Evolutionary conservation across 148 eudicot genomes (phyloP).

Genomic region (Cornus florida): DNA sequence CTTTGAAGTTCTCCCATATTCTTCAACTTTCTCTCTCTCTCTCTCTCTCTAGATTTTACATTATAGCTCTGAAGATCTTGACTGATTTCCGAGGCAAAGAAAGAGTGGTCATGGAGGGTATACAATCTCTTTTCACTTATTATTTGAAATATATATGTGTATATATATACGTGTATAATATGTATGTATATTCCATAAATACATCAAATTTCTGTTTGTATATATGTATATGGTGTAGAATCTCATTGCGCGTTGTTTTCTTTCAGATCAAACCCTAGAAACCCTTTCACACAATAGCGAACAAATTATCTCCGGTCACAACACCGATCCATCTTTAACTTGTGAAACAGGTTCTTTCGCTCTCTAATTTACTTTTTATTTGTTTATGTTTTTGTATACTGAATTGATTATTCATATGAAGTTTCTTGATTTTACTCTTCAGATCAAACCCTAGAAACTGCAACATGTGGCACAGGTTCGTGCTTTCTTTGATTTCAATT

Average conservation of each 20-base stretch:
- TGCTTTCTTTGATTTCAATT: background rate
- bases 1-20: slow-evolving; percentile 7
- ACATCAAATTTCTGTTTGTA: too few species aligned
- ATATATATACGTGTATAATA: background rate
- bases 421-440: background rate
- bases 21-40: slow-evolving; percentile 15
- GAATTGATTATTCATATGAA: background rate
- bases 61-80: slow-evolving; percentile 14
- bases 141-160: background rate
- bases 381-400: background rate
- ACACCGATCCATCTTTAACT: background rate
- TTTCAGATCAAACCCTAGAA: slow-evolving; percentile 24
- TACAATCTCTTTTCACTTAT: background rate
- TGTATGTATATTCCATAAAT: background rate
- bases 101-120: slow-evolving; percentile 41
- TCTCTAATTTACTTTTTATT: background rate
- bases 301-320: slow-evolving; percentile 4
- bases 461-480: slow-evolving; percentile 20
- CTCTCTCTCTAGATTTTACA: slow-evolving; percentile 15
- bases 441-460: slow-evolving; percentile 30
- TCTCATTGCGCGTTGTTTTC: background rate
- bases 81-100: background rate
- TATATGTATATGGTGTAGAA: too few species aligned
- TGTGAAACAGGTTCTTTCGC: background rate
- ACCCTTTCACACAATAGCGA: slow-evolving; percentile 12